A percentile compares a stretch with the other conserved stretches of the same genome.
phyloP scores from a whole-genome alignment of 2,329 filamentous ascomycete genomes.

The Tolypocladium inflatum region DNA sequence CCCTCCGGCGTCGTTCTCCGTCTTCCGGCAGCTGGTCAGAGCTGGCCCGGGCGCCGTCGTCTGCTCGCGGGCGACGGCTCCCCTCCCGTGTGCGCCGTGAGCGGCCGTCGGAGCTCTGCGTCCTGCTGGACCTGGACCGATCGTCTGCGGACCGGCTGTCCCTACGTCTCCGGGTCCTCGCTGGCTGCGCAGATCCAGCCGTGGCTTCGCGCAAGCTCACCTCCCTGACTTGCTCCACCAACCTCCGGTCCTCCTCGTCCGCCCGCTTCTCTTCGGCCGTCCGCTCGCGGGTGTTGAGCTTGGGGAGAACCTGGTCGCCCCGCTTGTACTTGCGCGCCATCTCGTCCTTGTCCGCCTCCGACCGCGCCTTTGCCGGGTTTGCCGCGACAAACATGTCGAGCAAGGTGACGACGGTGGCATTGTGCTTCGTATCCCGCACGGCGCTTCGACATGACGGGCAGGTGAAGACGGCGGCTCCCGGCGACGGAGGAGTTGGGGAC shows the following conservation, averaged over 20 bases:
- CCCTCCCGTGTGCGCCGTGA: conserved; percentile 14
- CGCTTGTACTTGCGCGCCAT: conserved; percentile 68
- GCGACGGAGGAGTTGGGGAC: conserved; percentile 36
- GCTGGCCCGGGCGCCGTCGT: conserved; percentile 14
- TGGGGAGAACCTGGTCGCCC: conserved; percentile 72
- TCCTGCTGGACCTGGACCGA: conserved; percentile 19
- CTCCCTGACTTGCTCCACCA: conserved; percentile 63
- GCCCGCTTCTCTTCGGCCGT: conserved; percentile 42
- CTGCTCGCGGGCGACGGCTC: conserved; percentile 12
- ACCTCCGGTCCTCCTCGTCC: conserved; percentile 57
- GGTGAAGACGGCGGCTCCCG: conserved; percentile 54
- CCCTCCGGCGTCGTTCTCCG: conserved; percentile 19
- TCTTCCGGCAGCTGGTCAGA: conserved; percentile 28
- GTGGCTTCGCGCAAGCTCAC: conserved; percentile 63
- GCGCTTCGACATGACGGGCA: conserved; percentile 86
- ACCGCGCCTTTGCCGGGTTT: conserved; percentile 66
- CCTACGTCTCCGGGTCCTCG: conserved; percentile 17
- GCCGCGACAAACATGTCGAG: conserved; percentile 79
- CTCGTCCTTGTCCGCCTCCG: conserved; percentile 64
- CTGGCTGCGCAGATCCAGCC: conserved; percentile 28
- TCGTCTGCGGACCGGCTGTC: conserved; percentile 25
- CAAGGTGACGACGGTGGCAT: conserved; percentile 82
- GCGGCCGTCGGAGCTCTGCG: conserved; percentile 19
- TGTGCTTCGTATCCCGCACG: conserved; percentile 80
- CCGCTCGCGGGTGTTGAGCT: conserved; percentile 39